Percentiles rank a stretch among this genome's conserved stretches.
phyloP scores from a whole-genome alignment of 768 basidiomycete species.

The Phylloporus sp. region DNA sequence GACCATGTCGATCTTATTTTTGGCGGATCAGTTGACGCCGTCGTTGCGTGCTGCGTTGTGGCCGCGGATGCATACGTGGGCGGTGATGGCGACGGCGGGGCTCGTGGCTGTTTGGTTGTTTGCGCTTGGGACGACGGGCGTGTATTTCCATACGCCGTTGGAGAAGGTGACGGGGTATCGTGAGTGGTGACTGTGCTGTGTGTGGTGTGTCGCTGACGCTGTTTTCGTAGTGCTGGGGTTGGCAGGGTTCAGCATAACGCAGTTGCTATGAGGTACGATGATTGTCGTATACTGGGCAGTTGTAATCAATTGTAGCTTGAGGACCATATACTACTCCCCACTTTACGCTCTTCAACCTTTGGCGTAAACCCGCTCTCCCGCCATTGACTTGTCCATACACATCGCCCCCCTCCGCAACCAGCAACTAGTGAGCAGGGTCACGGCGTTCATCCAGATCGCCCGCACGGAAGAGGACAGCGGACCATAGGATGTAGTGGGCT shows the following conservation, averaged over 20 bases:
- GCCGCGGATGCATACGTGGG: constrained; percentile 42
- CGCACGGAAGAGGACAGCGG: constrained; percentile 32
- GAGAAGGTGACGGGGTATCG: constrained; percentile 87
- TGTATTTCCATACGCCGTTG: constrained; percentile 86
- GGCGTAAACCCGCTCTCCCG: constrained; percentile 33
- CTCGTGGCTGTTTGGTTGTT: constrained; percentile 65
- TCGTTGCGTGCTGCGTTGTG: constrained; percentile 42
- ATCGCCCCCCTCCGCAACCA: constrained; percentile 20
- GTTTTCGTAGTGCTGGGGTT: constrained; percentile 34
- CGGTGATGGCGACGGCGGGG: constrained; percentile 41
- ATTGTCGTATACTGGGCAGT: neutral
- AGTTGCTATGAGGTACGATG: constrained; percentile 6
- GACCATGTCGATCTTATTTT: constrained; percentile 70
- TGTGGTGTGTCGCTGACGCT: constrained; percentile 1
- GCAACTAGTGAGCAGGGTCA: constrained; percentile 23
- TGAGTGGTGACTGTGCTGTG: constrained; percentile 37
- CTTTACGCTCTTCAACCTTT: neutral
- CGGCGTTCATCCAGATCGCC: constrained; percentile 20
- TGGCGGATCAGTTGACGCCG: constrained; percentile 66
- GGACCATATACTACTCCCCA: neutral
- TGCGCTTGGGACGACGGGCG: constrained; percentile 71
- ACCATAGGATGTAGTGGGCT: constrained; percentile 29
- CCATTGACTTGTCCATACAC: constrained; percentile 6
- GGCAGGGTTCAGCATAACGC: constrained; percentile 32
- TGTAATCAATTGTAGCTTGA: too few species aligned